phyloP scores from a whole-genome alignment of 129 eudicot genomes.

The Dittrichia graveolens region DNA sequence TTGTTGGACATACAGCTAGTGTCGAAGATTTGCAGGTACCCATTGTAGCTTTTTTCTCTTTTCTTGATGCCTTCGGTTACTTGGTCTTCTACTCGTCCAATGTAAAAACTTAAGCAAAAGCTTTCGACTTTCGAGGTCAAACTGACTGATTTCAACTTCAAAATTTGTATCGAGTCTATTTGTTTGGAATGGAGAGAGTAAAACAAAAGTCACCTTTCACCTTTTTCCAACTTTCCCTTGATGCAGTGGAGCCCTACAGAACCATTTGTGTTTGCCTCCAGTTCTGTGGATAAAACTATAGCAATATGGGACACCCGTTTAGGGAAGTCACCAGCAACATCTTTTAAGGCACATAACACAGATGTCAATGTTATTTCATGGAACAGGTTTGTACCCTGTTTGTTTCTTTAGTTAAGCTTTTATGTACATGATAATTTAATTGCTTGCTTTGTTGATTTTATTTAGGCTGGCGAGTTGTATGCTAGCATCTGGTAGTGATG shows the following conservation, averaged over 20 bases:
- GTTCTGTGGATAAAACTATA: slow-evolving; percentile 85
- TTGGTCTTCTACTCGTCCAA: not conserved
- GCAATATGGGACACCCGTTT: slow-evolving; percentile 91
- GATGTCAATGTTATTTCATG: slow-evolving; percentile 99
- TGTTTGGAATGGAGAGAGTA: slow-evolving; percentile 1
- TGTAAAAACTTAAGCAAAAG: not conserved
- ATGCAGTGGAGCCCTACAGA: slow-evolving; percentile 99
- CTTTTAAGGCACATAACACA: slow-evolving; percentile 78
- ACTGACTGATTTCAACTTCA: not conserved
- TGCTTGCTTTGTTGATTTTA: slow-evolving; percentile 4
- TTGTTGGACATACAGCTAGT: slow-evolving; percentile 89
- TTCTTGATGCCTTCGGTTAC: not conserved
- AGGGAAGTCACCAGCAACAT: slow-evolving; percentile 72
- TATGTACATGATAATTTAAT: not conserved
- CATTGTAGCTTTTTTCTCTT: not conserved
- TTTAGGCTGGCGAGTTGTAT: slow-evolving; percentile 80
- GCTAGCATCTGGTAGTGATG: slow-evolving; percentile 98
- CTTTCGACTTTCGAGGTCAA: slow-evolving; percentile 13
- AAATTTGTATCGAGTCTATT: not conserved
- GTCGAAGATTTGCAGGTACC: slow-evolving; percentile 96
- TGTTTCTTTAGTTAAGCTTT: not conserved
- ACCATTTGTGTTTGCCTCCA: slow-evolving; percentile 77
- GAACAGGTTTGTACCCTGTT: slow-evolving; percentile 65
- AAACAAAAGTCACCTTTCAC: not conserved
- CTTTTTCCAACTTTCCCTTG: not conserved